Conservation (phyloP, 805 yeast species). For the Priceomyces haplophilus region DNA sequence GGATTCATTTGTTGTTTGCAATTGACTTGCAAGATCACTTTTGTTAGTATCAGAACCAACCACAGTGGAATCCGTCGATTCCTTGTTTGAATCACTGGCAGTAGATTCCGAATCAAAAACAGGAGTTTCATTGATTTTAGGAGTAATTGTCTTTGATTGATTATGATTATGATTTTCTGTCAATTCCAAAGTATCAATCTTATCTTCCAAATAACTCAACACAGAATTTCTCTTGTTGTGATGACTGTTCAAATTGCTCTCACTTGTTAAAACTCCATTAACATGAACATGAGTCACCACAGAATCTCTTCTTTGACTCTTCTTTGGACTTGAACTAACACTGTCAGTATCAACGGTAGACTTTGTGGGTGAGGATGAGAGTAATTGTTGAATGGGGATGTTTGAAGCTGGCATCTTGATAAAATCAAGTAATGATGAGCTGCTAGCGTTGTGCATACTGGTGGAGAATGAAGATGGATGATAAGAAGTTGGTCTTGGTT, state of each 20-base stretch:
- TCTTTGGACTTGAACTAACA: constrained; percentile 10
- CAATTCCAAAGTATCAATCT: constrained; percentile 40
- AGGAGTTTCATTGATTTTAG: constrained; percentile 31
- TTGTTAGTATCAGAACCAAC: constrained; percentile 8
- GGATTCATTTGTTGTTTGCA: neutral
- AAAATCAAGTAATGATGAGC: constrained; percentile 28
- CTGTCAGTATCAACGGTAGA: constrained; percentile 15
- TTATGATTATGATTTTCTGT: constrained; percentile 26
- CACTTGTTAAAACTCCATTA: constrained; percentile 38
- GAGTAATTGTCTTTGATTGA: constrained; percentile 22
- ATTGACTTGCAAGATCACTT: neutral
- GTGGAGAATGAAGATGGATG: constrained; percentile 60
- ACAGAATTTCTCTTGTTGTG: constrained; percentile 38
- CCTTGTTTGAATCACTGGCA: constrained; percentile 2
- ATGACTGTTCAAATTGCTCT: constrained; percentile 16
- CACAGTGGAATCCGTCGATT: neutral
- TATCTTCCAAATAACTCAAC: constrained; percentile 42
- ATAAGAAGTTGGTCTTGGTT: constrained; percentile 81
- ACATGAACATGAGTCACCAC: constrained; percentile 44
- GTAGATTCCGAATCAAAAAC: constrained; percentile 19
- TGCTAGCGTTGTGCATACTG: constrained; percentile 10
- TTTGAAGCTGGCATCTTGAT: constrained; percentile 34
- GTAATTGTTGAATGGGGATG: constrained; percentile 30
- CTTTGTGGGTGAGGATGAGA: constrained; percentile 39
- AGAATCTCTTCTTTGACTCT: constrained; percentile 32